Evolutionary conservation across 2,329 filamentous ascomycete species (phyloP), one percentile per base, ranked within the genome.

Genomic region (Aspergillus pseudotamarii): DNA sequence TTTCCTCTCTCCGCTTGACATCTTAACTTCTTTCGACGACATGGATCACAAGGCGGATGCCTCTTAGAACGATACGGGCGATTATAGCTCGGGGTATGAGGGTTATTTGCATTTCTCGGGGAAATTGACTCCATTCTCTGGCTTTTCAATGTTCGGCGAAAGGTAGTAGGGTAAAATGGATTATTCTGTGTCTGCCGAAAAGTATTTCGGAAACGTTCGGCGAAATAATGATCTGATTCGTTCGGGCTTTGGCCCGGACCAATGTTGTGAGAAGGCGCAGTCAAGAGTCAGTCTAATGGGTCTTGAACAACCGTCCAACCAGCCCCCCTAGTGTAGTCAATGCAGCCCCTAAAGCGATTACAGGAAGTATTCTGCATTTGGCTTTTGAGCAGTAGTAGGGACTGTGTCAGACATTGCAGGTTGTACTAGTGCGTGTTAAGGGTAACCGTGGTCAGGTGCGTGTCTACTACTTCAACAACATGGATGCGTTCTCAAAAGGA

Each of bases 41-140:
- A 72, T 58, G 64, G 61, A 59, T 70, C 67, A 48, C 69, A 72
- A 16, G 70, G 70, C 32, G 64, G 63, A 36, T 66, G 67, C 30
- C 69, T 54, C 58, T 72, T 72, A 34, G 70, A 72, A 14, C 68
- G 68, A 36, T 72, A 72, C 9, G 70, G 70, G 8, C 70, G 70
- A 34, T 55, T 28, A 30, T 58, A 48, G 1, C 30, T 50, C 12
- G 32, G 6, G 28, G 28, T n/a, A 12, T 32, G 48, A 51, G 28
- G 28, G 32, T 14, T 26, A 26, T 23, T 38, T 19, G n/a, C 14
- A 23, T 19, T 11, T 26, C n/a, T 23, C n/a, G 50, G 19, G 50
- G 50, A 8, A 34, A 23, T 19, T 4, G 32, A 36, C 51, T 54
- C 51, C 51, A 54, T 36, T 5, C 8, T 54, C 51, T n/a, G 3